Conservation (phyloP, 371 early-diverging fungal genomes). For the Zancudomyces culisetae region DNA sequence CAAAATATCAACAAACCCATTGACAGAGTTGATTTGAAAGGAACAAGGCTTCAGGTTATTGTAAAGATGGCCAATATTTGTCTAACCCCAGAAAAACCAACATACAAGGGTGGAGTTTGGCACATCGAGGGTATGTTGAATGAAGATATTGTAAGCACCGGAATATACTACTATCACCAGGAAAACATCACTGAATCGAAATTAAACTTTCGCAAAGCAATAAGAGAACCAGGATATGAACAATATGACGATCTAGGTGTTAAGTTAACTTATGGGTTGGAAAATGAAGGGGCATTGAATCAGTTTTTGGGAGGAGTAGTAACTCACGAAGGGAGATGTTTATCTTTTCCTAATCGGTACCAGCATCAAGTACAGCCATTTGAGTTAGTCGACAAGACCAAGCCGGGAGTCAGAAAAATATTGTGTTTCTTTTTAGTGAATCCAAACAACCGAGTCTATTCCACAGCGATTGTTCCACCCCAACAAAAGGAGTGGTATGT, state of each 20-base stretch:
- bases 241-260: conserved; percentile 10
- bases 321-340: conserved; percentile 6
- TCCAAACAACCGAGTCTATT: background rate
- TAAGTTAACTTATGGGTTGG: conserved; percentile 1
- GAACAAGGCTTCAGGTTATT: conserved; percentile 2
- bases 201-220: conserved; percentile 24
- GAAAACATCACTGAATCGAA: conserved; percentile 31
- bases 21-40: background rate
- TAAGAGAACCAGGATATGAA: conserved; percentile 12
- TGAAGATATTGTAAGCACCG: conserved; percentile 39
- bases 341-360: conserved; percentile 41
- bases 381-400: background rate
- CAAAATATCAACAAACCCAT: too few species aligned
- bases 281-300: conserved; percentile 1
- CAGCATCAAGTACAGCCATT: conserved; percentile 26
- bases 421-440: conserved; percentile 2
- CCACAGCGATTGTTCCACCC: conserved; percentile 2
- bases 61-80: conserved; percentile 6
- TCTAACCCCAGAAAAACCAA: conserved; percentile 20
- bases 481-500: conserved; percentile 1
- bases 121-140: conserved; percentile 41
- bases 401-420: conserved; percentile 2
- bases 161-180: conserved; percentile 33
- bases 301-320: background rate
- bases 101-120: conserved; percentile 36